Percentiles rank a stretch among this genome's conserved stretches.
These are phyloP conservation scores for Chaetomiaceae sp. DNA, from an alignment of 2,329 filamentous ascomycete genomes.

Conservation along the genomic window DNA sequence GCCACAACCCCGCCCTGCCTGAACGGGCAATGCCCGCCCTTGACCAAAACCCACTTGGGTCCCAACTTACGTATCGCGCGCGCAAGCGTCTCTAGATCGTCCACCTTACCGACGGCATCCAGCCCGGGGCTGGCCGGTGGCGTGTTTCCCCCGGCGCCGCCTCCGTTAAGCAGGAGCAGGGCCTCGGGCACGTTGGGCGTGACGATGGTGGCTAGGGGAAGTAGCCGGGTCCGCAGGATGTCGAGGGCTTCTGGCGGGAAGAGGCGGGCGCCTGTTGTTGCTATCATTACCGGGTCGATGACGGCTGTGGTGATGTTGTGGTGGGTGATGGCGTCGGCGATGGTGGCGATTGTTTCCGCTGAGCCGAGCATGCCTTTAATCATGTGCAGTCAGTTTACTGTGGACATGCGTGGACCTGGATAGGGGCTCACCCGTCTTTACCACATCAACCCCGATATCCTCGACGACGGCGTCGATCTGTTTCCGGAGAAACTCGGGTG, in stretches of 20 bases:
- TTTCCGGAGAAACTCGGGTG: conserved; percentile 72
- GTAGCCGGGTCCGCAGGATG: conserved; percentile 54
- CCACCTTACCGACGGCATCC: conserved; percentile 47
- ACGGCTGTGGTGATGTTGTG: conserved; percentile 58
- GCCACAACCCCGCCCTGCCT: conserved; percentile 58
- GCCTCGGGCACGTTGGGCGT: conserved; percentile 79
- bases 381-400: not conserved
- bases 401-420: too few relatives aligned
- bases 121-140: too few relatives aligned
- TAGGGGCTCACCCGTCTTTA: conserved; percentile 76
- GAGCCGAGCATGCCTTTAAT: conserved; percentile 74
- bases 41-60: conserved; percentile 76
- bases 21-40: conserved; percentile 86
- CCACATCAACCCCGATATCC: conserved; percentile 82
- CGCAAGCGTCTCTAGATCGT: conserved; percentile 66
- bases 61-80: conserved; percentile 63
- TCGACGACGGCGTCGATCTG: conserved; percentile 81
- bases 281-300: conserved; percentile 86
- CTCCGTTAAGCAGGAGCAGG: conserved; percentile 54
- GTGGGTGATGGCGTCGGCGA: conserved; percentile 59
- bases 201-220: conserved; percentile 63
- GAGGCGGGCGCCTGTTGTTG: conserved; percentile 70
- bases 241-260: conserved; percentile 61
- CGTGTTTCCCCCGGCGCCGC: conserved; percentile 40
- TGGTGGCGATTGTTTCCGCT: conserved; percentile 61